Base-by-base conservation (phyloP, 176 grass and related monocot genomes). In the Pontederia paniculata region DNA sequence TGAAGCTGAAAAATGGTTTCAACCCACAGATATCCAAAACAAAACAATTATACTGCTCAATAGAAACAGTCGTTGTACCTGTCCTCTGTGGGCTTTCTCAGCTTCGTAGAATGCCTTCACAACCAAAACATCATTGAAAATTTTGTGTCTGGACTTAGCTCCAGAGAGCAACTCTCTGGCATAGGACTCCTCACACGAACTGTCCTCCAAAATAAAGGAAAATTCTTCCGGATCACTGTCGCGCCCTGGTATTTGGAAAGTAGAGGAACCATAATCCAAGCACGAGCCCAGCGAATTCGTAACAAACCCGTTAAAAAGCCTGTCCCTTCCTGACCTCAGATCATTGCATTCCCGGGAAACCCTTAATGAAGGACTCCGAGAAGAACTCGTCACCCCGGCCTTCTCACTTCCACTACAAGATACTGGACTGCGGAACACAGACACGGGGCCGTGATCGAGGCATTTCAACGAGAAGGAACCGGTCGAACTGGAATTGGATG, bases 111-210 rank as follows among this genome's bases (percentile, higher is more conserved):
- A 94, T 23, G 89, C 89, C 71, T 84, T 84, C 46, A 88, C 77
- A 8, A 98, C 89, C n/a, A 88, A 58, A 68, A 88, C 89, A 8
- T 94, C 80, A 8, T 63, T 45, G 76, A 94, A 98, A 82, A 98
- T 91, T 59, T 67, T 77, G 63, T 98, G 83, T 64, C 77, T 73
- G 23, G 84, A 72, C 56, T 88, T 80, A 28, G 74, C 84, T 17
- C 63, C 55, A 4, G 54, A 70, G 21, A 94, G 82, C 59, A 94
- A 74, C 12, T 94, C 67, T 48, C 52, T 69, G 2, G 83, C 80
- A 23, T 67, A 78, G 5, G 50, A 67, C 9, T 84, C 80, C 41
- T 67, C 80, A 0, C 50, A 46, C 22, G 55, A 50, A 17, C 22
- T 58, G 45, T 78, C 74, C 19, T 94, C 80, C 9, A 84, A 77